Conservation (phyloP, 2,329 filamentous ascomycete genomes). For the Aspergillus piperis region DNA sequence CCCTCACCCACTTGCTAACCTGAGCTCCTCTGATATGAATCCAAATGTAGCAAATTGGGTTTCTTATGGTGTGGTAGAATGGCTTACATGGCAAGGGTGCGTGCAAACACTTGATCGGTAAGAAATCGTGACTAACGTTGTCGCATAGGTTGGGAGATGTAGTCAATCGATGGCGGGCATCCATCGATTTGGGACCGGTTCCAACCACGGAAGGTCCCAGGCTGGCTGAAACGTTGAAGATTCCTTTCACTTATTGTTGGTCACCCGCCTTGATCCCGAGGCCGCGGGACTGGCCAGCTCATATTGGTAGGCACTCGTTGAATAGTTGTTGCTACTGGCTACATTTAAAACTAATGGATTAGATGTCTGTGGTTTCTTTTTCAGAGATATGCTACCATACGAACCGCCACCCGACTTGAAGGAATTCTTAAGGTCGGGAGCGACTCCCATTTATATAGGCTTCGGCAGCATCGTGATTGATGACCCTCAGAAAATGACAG, state of each 20-base stretch:
- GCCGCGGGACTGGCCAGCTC: constrained; percentile 42
- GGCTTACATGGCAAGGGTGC: constrained; percentile 54
- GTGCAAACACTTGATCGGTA: neutral
- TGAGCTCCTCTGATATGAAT: constrained; percentile 40
- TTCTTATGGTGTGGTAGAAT: constrained; percentile 51
- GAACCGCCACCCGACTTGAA: constrained; percentile 43
- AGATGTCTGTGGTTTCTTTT: constrained; percentile 52
- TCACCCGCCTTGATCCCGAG: constrained; percentile 45
- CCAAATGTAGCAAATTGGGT: constrained; percentile 45
- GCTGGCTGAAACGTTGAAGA: constrained; percentile 37
- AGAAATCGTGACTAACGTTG: neutral
- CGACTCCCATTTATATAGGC: constrained; percentile 57
- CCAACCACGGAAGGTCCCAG: constrained; percentile 39
- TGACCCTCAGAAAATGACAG: constrained; percentile 48
- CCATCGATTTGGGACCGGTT: constrained; percentile 45
- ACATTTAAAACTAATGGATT: neutral
- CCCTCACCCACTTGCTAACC: constrained; percentile 54
- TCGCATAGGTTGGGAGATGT: constrained; percentile 44
- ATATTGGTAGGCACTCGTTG: constrained; percentile 32
- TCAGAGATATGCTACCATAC: constrained; percentile 41
- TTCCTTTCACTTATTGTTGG: constrained; percentile 52
- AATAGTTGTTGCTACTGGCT: too few species aligned
- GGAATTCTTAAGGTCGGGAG: constrained; percentile 49
- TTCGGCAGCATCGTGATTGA: constrained; percentile 61
- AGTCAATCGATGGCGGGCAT: constrained; percentile 47